Percentiles rank a stretch among this genome's conserved stretches.
phyloP scores from a whole-genome alignment of 176 grass and related monocot genomes.

The Oryza glaberrima region DNA sequence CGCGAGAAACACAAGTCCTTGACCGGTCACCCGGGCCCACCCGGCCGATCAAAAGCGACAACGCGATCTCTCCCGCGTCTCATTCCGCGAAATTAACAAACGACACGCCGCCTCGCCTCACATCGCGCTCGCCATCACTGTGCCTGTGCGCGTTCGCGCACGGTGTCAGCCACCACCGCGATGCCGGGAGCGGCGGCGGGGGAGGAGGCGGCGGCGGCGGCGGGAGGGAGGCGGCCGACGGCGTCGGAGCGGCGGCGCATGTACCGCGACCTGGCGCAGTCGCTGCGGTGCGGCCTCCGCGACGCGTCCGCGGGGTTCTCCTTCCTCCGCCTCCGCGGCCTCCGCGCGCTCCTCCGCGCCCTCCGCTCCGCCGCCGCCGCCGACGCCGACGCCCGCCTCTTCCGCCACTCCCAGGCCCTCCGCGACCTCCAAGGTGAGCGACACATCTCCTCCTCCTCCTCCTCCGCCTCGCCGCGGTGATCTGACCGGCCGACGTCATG shows the following conservation, averaged over 20 bases:
- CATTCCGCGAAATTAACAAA: conserved; percentile 2
- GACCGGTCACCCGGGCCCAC: too few relatives aligned
- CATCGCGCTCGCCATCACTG: too few relatives aligned
- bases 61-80: too few relatives aligned
- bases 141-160: too few relatives aligned
- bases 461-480: not conserved
- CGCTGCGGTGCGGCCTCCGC: conserved; percentile 55
- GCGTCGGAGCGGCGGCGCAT: conserved; percentile 47
- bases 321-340: conserved; percentile 57
- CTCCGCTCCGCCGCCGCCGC: conserved; percentile 39
- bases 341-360: conserved; percentile 55
- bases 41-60: too few relatives aligned
- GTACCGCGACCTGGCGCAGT: conserved; percentile 50
- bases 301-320: conserved; percentile 59
- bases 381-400: conserved; percentile 27
- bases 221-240: not conserved
- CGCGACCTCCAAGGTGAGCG: conserved; percentile 60
- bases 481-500: not conserved
- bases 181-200: conserved; percentile 8
- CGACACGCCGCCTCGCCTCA: conserved; percentile 18
- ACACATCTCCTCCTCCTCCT: not conserved
- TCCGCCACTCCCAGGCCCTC: conserved; percentile 51
- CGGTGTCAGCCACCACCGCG: too few relatives aligned
- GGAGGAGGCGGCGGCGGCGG: not conserved
- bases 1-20: too few relatives aligned